A percentile compares a stretch with the other conserved stretches of the same genome.
Conservation (phyloP, 176 grass and related monocot species). For the bread wheat (Triticum aestivum) region IWGSC_CS_RefSeq_v2.1 NC_057802.1:548241762-548242261, state of each 20-base stretch:
- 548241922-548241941: slow-evolving; percentile 32
- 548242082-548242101: background rate
- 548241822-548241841: background rate
- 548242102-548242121: background rate
- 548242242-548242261: background rate
- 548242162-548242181: background rate
- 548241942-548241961: background rate
- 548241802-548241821: slow-evolving; percentile 10
- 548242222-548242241: background rate
- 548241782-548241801: background rate
- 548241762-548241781: background rate
- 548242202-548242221: background rate
- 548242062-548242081: background rate
- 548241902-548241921: background rate
- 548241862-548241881: background rate
- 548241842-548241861: background rate
- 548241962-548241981: background rate
- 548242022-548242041: background rate
- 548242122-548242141: background rate
- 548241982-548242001: slow-evolving; percentile 26
- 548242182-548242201: background rate
- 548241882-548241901: slow-evolving; percentile 1
- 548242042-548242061: background rate
- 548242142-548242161: background rate
- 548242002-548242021: background rate